Conservation (phyloP, 2,329 filamentous ascomycete genomes). For the Penicillium sp. region DNA sequence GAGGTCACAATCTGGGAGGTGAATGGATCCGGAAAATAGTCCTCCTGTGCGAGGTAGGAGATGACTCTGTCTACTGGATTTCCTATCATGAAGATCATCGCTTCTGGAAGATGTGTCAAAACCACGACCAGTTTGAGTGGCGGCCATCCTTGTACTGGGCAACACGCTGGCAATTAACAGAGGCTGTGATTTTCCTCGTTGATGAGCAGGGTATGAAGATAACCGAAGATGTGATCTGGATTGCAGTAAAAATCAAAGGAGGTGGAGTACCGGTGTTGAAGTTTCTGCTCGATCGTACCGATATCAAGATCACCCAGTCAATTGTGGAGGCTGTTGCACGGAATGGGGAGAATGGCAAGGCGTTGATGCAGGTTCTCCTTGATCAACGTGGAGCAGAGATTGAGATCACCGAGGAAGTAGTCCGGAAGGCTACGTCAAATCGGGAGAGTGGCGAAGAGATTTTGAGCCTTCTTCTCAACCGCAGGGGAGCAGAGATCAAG, state of each 20-base stretch:
- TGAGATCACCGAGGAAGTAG: neutral
- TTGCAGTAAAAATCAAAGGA: neutral
- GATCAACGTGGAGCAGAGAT: neutral
- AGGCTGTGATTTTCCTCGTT: neutral
- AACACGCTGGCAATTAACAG: neutral
- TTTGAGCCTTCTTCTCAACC: neutral
- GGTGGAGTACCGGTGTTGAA: neutral
- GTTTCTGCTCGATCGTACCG: neutral
- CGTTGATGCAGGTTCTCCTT: neutral
- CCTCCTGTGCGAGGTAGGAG: neutral
- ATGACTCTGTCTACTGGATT: neutral
- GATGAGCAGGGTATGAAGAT: neutral
- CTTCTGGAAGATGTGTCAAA: too few species aligned
- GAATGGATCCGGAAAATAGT: too few species aligned
- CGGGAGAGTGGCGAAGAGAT: neutral
- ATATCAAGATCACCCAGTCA: neutral
- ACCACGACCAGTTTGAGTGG: too few species aligned
- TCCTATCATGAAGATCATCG: neutral
- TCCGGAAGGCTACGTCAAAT: neutral
- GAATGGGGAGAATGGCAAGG: neutral
- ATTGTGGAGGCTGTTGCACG: neutral
- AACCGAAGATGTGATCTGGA: neutral
- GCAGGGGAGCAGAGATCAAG: neutral
- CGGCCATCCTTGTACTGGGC: neutral
- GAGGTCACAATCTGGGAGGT: too few species aligned